Base-by-base conservation (phyloP, 495 filamentous ascomycete genomes). In the Penicillium cataractarum region DNA sequence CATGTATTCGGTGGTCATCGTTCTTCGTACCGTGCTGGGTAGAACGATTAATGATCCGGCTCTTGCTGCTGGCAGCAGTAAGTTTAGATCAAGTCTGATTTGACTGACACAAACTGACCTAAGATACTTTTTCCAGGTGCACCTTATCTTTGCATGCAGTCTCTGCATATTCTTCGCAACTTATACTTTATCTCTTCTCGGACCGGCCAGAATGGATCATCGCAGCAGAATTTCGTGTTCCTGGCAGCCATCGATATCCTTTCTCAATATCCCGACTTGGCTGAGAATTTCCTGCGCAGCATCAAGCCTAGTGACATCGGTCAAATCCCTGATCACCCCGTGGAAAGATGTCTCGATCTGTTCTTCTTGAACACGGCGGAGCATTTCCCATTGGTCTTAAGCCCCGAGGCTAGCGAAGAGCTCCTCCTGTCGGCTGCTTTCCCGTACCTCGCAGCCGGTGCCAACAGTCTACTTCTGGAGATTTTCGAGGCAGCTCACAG, bases 401-500 rank as follows among this genome's bases (percentile, higher is more conserved):
- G 90, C 0, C 82, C 89, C 2, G 69, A 79, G 9, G 80, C 83
- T 21, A 90, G 85, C 68, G 91, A 96, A 64, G 80, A 88, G 13
- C 78, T 97, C 2, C 83, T 97, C 31, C 77, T 97, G 42, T 81
- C 86, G 15, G 87, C 91, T 4, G 89, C 91, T 22, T 83, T 84
- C 9, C 86, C 90, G 5, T 97, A 98, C 73, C 86, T 98, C 10
- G 83, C 86, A 33, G 82, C 90, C 24, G 81, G 81, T 32, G 80
- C 83, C 31, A 83, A 91, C 68, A 79, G 80, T 55, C 74, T 84
- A 62, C 80, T 93, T 59, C 73, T 89, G 33, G 86, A 91, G 63
- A 89, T 96, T 5, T 97, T 97, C 68, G 95, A 99, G 77, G 87
- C 95, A 1, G 93, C 94, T 9, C 96, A 99, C 77, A 91, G 89